phyloP scores from a whole-genome alignment of 345 rosid species.

The Syzygium aromaticum region DNA sequence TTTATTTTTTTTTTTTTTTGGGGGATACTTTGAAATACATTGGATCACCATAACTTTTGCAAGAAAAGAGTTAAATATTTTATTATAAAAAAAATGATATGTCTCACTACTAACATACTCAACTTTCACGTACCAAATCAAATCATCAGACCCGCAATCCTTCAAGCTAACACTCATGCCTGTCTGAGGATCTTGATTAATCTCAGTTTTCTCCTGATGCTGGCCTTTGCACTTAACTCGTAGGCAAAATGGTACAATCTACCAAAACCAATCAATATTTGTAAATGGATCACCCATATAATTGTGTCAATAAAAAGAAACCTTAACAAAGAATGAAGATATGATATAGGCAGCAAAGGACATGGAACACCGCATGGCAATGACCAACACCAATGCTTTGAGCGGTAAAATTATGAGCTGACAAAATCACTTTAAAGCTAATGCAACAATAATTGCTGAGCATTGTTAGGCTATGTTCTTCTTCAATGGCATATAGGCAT shows the following conservation, averaged over 20 bases:
- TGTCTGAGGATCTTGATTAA: conserved; percentile 14
- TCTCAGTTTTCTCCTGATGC: conserved; percentile 14
- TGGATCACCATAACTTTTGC: not conserved
- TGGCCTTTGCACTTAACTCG: conserved; percentile 51
- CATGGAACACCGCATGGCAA: not conserved
- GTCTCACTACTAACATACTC: not conserved
- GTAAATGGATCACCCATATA: not conserved
- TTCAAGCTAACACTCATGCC: conserved; percentile 9
- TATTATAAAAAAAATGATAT: not conserved
- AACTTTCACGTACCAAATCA: conserved; percentile 54
- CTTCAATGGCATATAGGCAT: not conserved
- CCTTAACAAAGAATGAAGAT: not conserved
- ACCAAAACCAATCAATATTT: not conserved
- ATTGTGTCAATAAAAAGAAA: not conserved
- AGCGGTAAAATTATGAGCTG: not conserved
- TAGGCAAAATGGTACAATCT: conserved; percentile 59
- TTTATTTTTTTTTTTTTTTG: no score
- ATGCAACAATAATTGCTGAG: not conserved
- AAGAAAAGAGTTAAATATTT: not conserved
- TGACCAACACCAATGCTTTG: not conserved
- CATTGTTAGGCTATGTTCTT: not conserved
- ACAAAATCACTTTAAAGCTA: not conserved
- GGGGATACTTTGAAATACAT: not conserved
- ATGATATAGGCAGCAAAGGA: not conserved
- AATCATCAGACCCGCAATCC: conserved; percentile 31